These are phyloP conservation scores for Stylosanthes scabra DNA, from an alignment of 331 rosid genomes.

Conservation along the genomic window DNA sequence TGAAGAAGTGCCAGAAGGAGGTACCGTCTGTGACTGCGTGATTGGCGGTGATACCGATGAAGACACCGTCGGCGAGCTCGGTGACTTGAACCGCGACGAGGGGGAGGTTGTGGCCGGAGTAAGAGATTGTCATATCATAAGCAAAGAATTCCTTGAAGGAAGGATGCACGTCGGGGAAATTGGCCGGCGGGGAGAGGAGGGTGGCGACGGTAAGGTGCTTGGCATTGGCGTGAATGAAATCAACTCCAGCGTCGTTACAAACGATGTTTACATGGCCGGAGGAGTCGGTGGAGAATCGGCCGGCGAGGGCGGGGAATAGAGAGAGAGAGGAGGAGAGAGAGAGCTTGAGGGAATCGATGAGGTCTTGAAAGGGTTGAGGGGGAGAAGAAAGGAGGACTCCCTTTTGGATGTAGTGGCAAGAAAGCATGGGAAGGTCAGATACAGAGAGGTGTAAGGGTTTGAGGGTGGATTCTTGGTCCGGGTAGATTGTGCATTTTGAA, in stretches of 20 bases:
- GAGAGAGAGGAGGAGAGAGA: slow-evolving; percentile 70
- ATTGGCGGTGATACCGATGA: slow-evolving; percentile 53
- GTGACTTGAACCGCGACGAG: slow-evolving; percentile 56
- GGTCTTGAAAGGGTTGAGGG: slow-evolving; percentile 54
- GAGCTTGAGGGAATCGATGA: slow-evolving; percentile 55
- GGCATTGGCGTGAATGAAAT: slow-evolving; percentile 75
- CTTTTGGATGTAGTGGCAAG: slow-evolving; percentile 93
- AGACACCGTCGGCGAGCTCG: slow-evolving; percentile 54
- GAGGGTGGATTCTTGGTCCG: slow-evolving; percentile 55
- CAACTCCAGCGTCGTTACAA: slow-evolving; percentile 82
- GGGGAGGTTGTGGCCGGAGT: slow-evolving; percentile 47
- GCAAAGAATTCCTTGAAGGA: slow-evolving; percentile 79
- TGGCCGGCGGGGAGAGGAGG: slow-evolving; percentile 1
- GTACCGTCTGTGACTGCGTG: slow-evolving; percentile 53
- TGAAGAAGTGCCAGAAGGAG: slow-evolving; percentile 64
- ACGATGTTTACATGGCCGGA: slow-evolving; percentile 61
- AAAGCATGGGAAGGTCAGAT: slow-evolving; percentile 93
- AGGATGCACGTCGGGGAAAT: slow-evolving; percentile 54
- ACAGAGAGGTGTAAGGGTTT: slow-evolving; percentile 76
- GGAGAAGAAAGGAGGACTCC: slow-evolving; percentile 70
- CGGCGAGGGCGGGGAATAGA: slow-evolving; percentile 91
- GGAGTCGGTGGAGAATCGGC: slow-evolving; percentile 65
- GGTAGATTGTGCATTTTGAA: slow-evolving; percentile 70
- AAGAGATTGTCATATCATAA: slow-evolving; percentile 64
- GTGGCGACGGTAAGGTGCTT: slow-evolving; percentile 49